A percentile compares a stretch with the other conserved stretches of the same genome.
phyloP scores from a whole-genome alignment of 164 flowering plant species.

The Vitis vinifera region ASM3070453v1 NC_081816.1:6086501-6087000 shows the following conservation, averaged over 20 bases:
- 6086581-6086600: constrained; percentile 28
- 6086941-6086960: neutral
- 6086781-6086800: neutral
- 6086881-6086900: too few relatives aligned
- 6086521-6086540: too few relatives aligned
- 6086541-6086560: too few relatives aligned
- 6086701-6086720: constrained; percentile 52
- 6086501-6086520: constrained; percentile 2
- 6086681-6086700: constrained; percentile 57
- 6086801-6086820: too few relatives aligned
- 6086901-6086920: too few relatives aligned
- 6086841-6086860: too few relatives aligned
- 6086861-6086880: too few relatives aligned
- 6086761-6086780: too few relatives aligned
- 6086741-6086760: constrained; percentile 34
- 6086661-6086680: constrained; percentile 62
- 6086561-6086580: too few relatives aligned
- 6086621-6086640: constrained; percentile 51
- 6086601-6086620: constrained; percentile 53
- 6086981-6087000: too few relatives aligned
- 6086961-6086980: neutral
- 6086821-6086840: too few relatives aligned
- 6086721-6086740: constrained; percentile 37
- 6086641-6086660: constrained; percentile 67
- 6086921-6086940: too few relatives aligned